Evolutionary conservation across 306 rosid species (phyloP).

Genomic region (Gleditsia sinensis): DNA sequence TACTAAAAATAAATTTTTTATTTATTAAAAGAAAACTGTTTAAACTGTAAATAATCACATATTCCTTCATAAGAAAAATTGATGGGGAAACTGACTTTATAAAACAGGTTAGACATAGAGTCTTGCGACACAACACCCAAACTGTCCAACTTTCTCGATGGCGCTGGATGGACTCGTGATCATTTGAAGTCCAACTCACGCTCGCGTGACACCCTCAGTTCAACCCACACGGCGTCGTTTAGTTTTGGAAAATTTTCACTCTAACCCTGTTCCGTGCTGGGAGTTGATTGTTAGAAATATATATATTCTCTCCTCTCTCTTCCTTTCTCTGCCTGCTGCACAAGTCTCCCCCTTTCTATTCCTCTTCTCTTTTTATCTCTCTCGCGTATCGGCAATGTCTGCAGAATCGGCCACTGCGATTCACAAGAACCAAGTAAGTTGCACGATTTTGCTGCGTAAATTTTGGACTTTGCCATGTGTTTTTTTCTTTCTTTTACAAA

Average conservation of each 20-base stretch:
- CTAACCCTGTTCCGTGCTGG: not conserved
- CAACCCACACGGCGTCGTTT: conserved; percentile 16
- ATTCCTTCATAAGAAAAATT: too few species aligned
- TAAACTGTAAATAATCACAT: too few species aligned
- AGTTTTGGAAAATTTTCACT: too few species aligned
- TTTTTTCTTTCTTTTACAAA: not conserved
- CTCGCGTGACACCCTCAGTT: too few species aligned
- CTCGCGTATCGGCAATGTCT: conserved; percentile 61
- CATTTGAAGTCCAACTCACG: too few species aligned
- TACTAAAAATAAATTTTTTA: too few species aligned
- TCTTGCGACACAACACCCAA: too few species aligned
- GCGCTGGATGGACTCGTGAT: too few species aligned
- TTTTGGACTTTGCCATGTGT: not conserved
- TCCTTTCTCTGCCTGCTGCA: not conserved
- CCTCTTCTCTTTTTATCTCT: not conserved
- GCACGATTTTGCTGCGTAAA: not conserved
- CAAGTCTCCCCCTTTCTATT: not conserved
- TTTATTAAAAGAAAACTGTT: too few species aligned
- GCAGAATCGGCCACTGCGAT: conserved; percentile 80
- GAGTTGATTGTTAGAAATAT: not conserved
- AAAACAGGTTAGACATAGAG: too few species aligned
- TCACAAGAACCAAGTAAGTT: conserved; percentile 77
- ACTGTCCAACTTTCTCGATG: too few species aligned
- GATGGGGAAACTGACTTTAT: too few species aligned
- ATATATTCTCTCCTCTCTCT: not conserved